Percentiles rank a stretch among this genome's conserved stretches.
Conservation (phyloP, 2,329 filamentous ascomycete genomes). For the Beauveria sp. region DNA sequence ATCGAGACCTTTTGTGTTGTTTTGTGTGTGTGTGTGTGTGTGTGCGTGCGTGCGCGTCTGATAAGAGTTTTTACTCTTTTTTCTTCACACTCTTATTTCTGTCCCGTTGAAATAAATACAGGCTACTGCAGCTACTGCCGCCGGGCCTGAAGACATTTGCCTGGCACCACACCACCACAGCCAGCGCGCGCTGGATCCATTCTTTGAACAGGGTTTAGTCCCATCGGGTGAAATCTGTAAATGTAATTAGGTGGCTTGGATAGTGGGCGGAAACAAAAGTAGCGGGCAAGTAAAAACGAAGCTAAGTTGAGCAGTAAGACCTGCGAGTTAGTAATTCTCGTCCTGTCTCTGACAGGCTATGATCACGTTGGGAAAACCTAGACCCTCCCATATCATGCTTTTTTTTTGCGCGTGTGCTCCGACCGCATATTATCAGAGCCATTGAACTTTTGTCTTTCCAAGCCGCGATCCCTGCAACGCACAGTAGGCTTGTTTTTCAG, state of each 20-base stretch:
- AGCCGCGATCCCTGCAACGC: not conserved
- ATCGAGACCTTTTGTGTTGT: not conserved
- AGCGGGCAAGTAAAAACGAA: not conserved
- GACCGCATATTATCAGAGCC: not conserved
- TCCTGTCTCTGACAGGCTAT: not conserved
- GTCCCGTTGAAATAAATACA: not conserved
- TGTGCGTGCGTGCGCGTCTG: not conserved
- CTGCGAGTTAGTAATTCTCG: not conserved
- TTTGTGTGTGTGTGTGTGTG: not conserved
- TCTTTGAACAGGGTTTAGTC: constrained; percentile 9
- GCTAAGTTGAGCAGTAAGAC: not conserved
- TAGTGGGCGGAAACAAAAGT: not conserved
- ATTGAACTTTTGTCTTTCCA: not conserved
- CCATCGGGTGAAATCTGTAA: constrained; percentile 3
- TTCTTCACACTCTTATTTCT: not conserved
- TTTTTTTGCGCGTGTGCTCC: not conserved
- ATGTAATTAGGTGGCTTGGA: constrained; percentile 3
- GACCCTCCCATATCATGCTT: not conserved
- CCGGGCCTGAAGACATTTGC: not conserved
- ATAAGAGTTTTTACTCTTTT: not conserved
- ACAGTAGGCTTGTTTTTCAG: not conserved
- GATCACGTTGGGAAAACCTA: not conserved
- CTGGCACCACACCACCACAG: not conserved
- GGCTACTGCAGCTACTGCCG: not conserved
- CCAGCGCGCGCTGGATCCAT: constrained; percentile 1